Conservation (phyloP, 78 protist species). For the Dictyostelium intermedium region DNA sequence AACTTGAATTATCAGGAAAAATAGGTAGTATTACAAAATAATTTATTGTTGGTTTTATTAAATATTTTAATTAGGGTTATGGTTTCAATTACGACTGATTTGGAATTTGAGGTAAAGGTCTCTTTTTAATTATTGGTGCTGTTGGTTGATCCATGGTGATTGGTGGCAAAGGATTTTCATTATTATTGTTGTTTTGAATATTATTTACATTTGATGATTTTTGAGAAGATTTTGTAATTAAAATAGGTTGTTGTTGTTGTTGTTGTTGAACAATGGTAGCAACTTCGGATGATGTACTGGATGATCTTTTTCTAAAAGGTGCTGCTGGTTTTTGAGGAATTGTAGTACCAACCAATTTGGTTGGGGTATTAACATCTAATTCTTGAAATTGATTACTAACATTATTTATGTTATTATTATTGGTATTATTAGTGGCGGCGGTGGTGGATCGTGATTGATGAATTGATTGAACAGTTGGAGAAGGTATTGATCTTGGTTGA, state of each 20-base stretch:
- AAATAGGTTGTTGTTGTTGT: neutral
- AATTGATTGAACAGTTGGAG: neutral
- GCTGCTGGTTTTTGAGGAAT: conserved; percentile 14
- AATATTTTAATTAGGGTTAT: neutral
- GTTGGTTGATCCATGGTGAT: neutral
- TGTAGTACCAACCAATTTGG: neutral
- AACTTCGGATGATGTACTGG: neutral
- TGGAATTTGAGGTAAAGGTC: conserved; percentile 23
- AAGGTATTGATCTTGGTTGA: neutral
- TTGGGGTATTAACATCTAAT: neutral
- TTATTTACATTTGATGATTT: neutral
- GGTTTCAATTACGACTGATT: neutral
- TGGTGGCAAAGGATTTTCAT: neutral
- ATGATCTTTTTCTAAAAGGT: conserved; percentile 27
- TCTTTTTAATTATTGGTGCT: neutral
- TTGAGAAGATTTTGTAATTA: neutral
- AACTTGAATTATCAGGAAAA: too few species aligned
- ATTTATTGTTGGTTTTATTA: neutral
- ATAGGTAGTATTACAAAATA: neutral
- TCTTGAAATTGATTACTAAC: neutral
- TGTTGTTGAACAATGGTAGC: neutral
- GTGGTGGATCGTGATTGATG: neutral
- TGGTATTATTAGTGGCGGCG: neutral
- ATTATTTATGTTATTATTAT: neutral
- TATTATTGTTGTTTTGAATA: neutral